Conservation (phyloP, 2,329 filamentous ascomycete genomes). For the Beauveria pseudobassiana region DNA sequence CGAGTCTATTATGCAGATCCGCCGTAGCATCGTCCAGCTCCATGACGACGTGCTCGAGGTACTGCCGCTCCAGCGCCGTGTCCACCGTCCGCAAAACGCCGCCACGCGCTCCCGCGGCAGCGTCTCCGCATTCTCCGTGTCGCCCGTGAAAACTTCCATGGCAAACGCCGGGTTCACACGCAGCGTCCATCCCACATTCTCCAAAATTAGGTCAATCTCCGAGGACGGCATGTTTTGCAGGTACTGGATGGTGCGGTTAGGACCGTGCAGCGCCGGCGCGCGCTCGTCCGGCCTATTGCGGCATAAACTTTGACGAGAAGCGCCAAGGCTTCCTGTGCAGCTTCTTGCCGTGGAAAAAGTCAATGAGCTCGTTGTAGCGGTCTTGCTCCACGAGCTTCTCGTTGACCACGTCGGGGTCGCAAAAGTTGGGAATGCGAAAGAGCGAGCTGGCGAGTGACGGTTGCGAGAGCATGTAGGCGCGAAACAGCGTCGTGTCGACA, state of each 20-base stretch:
- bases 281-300: slow-evolving; percentile 43
- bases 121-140: slow-evolving; percentile 91
- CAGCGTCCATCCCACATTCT: slow-evolving; percentile 86
- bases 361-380: slow-evolving; percentile 89
- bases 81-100: slow-evolving; percentile 67
- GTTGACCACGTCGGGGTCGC: slow-evolving; percentile 90
- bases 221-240: slow-evolving; percentile 83
- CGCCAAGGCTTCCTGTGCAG: slow-evolving; percentile 82
- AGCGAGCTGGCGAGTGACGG: slow-evolving; percentile 80
- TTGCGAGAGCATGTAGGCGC: slow-evolving; percentile 87
- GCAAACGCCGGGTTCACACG: slow-evolving; percentile 63
- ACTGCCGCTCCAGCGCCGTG: slow-evolving; percentile 63
- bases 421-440: slow-evolving; percentile 95
- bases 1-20: slow-evolving; percentile 78
- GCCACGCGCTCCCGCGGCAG: slow-evolving; percentile 72
- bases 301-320: too few relatives aligned
- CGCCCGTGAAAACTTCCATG: slow-evolving; percentile 89
- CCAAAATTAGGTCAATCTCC: slow-evolving; percentile 81
- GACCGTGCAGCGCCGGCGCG: slow-evolving; percentile 59
- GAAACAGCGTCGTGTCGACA: slow-evolving; percentile 90
- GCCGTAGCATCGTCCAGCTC: slow-evolving; percentile 80
- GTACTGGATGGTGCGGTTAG: slow-evolving; percentile 77
- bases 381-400: slow-evolving; percentile 83
- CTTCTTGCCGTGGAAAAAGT: slow-evolving; percentile 94
- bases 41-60: slow-evolving; percentile 83